phyloP scores from a whole-genome alignment of 1,284 basidiomycete species.

The Leccinum pachyderme region DNA sequence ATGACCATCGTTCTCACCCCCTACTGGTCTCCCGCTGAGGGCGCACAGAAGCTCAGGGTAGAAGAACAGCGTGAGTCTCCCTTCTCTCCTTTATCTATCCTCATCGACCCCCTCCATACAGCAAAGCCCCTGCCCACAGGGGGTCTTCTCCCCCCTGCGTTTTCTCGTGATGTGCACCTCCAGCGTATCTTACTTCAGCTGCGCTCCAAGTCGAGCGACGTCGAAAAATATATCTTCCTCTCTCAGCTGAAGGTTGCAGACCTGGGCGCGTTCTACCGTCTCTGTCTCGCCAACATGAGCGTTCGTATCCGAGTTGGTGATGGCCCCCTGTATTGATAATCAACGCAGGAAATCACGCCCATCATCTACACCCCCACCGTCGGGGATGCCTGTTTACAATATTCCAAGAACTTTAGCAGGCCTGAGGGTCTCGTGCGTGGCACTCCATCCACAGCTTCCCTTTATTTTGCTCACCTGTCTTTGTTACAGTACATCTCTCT shows the following conservation, averaged over 20 bases:
- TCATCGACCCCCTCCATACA: constrained; percentile 21
- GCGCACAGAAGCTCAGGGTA: constrained; percentile 62
- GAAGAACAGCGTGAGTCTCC: constrained; percentile 51
- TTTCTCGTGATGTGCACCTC: constrained; percentile 54
- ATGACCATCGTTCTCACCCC: constrained; percentile 71
- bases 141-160: constrained; percentile 65
- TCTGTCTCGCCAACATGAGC: constrained; percentile 63
- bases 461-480: background rate
- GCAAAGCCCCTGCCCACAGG: constrained; percentile 47
- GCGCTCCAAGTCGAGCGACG: constrained; percentile 66
- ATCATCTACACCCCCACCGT: constrained; percentile 93
- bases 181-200: constrained; percentile 67
- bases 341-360: constrained; percentile 64
- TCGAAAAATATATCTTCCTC: constrained; percentile 85
- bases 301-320: constrained; percentile 7
- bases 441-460: background rate
- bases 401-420: constrained; percentile 77
- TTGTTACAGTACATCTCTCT: constrained; percentile 72
- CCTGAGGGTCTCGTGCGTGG: constrained; percentile 72
- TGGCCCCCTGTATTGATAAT: background rate
- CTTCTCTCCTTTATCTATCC: background rate
- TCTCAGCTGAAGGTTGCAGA: constrained; percentile 72
- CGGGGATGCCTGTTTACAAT: constrained; percentile 87
- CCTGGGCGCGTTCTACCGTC: constrained; percentile 70
- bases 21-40: constrained; percentile 58